These are phyloP conservation scores for Leishmania arabica DNA, from an alignment of 208 protist species.

Conservation along the genomic window DNA sequence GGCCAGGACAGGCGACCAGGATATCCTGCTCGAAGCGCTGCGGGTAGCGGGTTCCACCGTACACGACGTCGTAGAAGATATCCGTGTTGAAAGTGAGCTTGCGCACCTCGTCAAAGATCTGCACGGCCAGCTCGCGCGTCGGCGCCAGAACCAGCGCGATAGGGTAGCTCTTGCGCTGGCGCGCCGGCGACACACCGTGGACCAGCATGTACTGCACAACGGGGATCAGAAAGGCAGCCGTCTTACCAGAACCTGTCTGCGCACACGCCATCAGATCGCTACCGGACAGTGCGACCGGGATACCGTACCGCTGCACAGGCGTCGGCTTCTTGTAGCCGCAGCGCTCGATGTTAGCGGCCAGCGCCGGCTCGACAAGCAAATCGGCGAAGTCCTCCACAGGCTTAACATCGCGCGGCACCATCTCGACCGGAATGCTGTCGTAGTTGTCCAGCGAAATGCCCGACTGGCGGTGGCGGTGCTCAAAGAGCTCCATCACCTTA, in stretches of 20 bases:
- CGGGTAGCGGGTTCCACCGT: slow-evolving; percentile 96
- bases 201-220: slow-evolving; percentile 96
- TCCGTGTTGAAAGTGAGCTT: slow-evolving; percentile 96
- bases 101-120: slow-evolving; percentile 96
- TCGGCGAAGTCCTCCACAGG: slow-evolving; percentile 86
- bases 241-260: slow-evolving; percentile 99
- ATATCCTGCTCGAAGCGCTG: slow-evolving; percentile 96
- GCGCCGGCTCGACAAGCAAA: slow-evolving; percentile 76
- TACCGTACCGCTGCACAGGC: slow-evolving; percentile 97
- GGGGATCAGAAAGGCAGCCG: slow-evolving; percentile 98
- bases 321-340: slow-evolving; percentile 97
- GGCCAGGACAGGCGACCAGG: slow-evolving; percentile 90
- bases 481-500: slow-evolving; percentile 75
- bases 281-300: slow-evolving; percentile 92
- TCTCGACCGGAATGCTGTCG: slow-evolving; percentile 82
- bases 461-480: slow-evolving; percentile 70
- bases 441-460: slow-evolving; percentile 89
- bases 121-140: slow-evolving; percentile 95
- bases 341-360: slow-evolving; percentile 94
- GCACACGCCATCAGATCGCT: slow-evolving; percentile 98
- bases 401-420: slow-evolving; percentile 75
- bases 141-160: slow-evolving; percentile 95
- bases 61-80: slow-evolving; percentile 95
- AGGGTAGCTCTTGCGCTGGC: slow-evolving; percentile 53
- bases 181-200: slow-evolving; percentile 71